Evolutionary conservation across 1,139 yeast species (phyloP).

Genomic region (Yamadazyma atlantica): DNA sequence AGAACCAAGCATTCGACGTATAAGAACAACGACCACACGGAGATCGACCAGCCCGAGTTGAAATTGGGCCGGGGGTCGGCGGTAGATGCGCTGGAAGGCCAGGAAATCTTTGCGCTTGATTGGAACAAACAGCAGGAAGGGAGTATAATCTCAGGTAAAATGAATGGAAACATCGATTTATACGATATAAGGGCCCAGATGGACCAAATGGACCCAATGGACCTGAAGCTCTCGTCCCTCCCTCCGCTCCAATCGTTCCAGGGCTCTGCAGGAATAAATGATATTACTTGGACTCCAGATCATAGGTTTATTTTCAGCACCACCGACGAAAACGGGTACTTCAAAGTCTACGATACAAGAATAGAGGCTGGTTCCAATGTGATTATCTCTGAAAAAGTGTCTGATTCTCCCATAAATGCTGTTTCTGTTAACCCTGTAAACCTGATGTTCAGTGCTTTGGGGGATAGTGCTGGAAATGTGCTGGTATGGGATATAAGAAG

Average conservation of each 20-base stretch:
- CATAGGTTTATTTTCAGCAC: conserved; percentile 58
- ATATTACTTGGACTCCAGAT: conserved; percentile 56
- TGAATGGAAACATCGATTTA: conserved; percentile 35
- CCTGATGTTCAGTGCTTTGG: conserved; percentile 59
- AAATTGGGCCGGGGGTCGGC: conserved; percentile 17
- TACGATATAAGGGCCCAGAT: conserved; percentile 32
- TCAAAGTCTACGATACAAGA: conserved; percentile 54
- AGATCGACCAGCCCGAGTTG: conserved; percentile 33
- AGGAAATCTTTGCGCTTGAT: conserved; percentile 44
- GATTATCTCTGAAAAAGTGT: conserved; percentile 27
- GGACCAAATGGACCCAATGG: no score
- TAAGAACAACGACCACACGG: conserved; percentile 27
- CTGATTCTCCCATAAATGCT: conserved; percentile 57
- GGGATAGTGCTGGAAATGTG: conserved; percentile 61
- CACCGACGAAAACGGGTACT: conserved; percentile 56
- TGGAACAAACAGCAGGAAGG: conserved; percentile 47
- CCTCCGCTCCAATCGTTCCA: conserved; percentile 6
- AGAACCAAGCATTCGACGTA: conserved; percentile 53
- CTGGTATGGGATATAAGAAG: conserved; percentile 71
- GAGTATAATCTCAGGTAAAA: conserved; percentile 32
- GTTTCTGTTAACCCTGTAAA: conserved; percentile 62
- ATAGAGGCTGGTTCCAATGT: conserved; percentile 9
- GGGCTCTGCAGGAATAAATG: conserved; percentile 51
- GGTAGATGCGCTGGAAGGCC: conserved; percentile 2
- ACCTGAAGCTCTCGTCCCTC: conserved; percentile 8